Conservation (phyloP, 306 rosid species). For the Senna siamea region DNA sequence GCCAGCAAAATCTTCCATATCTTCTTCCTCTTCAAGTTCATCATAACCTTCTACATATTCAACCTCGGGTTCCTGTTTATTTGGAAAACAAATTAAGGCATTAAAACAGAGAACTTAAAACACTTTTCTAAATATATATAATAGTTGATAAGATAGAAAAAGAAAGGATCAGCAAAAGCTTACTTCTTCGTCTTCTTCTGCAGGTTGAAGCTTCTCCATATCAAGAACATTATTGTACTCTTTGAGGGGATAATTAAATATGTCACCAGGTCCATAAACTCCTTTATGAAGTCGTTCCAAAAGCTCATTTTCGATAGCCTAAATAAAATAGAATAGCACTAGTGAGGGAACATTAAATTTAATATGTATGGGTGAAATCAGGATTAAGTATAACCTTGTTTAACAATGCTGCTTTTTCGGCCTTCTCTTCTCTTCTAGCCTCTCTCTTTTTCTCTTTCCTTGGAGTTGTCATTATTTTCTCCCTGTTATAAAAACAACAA, state of each 20-base stretch:
- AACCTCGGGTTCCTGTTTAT: conserved; percentile 63
- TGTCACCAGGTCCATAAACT: conserved; percentile 56
- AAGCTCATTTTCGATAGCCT: conserved; percentile 80
- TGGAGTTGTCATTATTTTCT: conserved; percentile 84
- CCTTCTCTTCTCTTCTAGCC: conserved; percentile 87
- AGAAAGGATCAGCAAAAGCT: conserved; percentile 11
- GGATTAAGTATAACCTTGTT: conserved; percentile 62
- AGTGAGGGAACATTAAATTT: conserved; percentile 35
- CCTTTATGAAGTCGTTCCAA: conserved; percentile 72
- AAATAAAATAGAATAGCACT: conserved; percentile 37
- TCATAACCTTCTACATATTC: conserved; percentile 82
- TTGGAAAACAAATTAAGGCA: conserved; percentile 30
- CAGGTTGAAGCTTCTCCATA: conserved; percentile 45
- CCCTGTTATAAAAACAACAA: conserved; percentile 50
- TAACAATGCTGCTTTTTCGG: conserved; percentile 70
- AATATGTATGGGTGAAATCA: conserved; percentile 14
- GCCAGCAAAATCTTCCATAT: conserved; percentile 83
- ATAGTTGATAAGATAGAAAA: not conserved
- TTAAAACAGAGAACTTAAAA: conserved; percentile 4
- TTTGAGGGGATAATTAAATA: conserved; percentile 61
- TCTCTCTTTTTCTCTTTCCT: conserved; percentile 87
- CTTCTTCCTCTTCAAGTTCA: conserved; percentile 81
- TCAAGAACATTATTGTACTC: conserved; percentile 59
- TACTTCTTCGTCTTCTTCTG: conserved; percentile 71
- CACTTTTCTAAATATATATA: conserved; percentile 7